phyloP scores from a whole-genome alignment of 108 stramenopile genomes.

The Licmophora abbreviata region DNA sequence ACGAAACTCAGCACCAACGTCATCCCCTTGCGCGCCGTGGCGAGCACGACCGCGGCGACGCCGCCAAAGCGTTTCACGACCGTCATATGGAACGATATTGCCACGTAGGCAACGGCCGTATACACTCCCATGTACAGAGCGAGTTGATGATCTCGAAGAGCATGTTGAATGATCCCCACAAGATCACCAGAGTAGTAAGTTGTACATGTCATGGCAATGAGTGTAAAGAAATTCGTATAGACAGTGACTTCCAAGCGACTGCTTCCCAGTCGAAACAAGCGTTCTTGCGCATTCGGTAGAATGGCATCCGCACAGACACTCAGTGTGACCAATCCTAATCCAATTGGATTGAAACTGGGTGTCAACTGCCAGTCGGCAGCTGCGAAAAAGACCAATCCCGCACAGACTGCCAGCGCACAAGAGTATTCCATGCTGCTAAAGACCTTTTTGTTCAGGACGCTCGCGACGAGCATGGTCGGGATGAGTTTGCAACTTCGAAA shows the following conservation, averaged over 20 bases:
- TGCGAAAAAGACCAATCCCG: slow-evolving; percentile 87
- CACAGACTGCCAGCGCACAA: slow-evolving; percentile 81
- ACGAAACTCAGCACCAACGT: slow-evolving; percentile 78
- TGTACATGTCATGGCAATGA: slow-evolving; percentile 79
- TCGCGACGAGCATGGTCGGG: slow-evolving; percentile 91
- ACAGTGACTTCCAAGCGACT: slow-evolving; percentile 86
- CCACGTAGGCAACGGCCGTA: slow-evolving; percentile 85
- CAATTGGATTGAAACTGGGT: slow-evolving; percentile 83
- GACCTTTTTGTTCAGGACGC: slow-evolving; percentile 64
- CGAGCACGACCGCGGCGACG: slow-evolving; percentile 86
- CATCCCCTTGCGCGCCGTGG: slow-evolving; percentile 91
- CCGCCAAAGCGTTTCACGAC: slow-evolving; percentile 91
- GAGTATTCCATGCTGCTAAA: slow-evolving; percentile 72
- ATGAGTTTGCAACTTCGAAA: slow-evolving; percentile 90
- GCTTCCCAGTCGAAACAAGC: slow-evolving; percentile 63
- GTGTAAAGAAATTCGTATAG: slow-evolving; percentile 85
- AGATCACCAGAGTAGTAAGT: slow-evolving; percentile 83
- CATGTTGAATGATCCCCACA: slow-evolving; percentile 56
- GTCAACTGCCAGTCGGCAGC: slow-evolving; percentile 84
- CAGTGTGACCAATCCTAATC: slow-evolving; percentile 76
- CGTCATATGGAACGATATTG: slow-evolving; percentile 86
- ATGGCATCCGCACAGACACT: slow-evolving; percentile 89
- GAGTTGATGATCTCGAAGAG: slow-evolving; percentile 30
- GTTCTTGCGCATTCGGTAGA: slow-evolving; percentile 92
- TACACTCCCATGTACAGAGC: slow-evolving; percentile 63